These are phyloP conservation scores for Chlamydomonas asymmetrica DNA, from an alignment of 139 green algal genomes.

Conservation along the genomic window DNA sequence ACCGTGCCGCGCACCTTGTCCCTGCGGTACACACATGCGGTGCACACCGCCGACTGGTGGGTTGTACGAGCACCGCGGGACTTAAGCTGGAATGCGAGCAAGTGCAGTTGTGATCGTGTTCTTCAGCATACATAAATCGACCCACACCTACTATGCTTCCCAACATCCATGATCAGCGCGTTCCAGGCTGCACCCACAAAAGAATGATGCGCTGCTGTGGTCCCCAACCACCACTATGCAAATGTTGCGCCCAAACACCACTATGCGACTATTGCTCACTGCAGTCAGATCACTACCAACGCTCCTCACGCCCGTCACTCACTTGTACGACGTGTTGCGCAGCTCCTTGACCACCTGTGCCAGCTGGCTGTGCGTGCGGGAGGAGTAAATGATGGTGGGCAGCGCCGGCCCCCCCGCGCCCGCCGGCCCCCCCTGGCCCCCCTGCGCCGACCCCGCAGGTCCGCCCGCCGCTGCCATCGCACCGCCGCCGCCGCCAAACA, in stretches of 20 bases:
- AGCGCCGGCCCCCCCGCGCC: constrained; percentile 12
- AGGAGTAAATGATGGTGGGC: constrained; percentile 90
- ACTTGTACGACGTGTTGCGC: constrained; percentile 77
- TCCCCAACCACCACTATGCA: no score
- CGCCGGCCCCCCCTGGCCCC: constrained; percentile 4
- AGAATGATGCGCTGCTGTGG: no score
- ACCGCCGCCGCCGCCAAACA: background rate
- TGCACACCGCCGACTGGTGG: no score
- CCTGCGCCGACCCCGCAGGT: background rate
- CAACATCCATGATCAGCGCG: no score
- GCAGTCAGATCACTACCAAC: no score
- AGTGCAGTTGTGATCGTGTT: background rate
- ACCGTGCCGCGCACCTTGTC: constrained; percentile 69
- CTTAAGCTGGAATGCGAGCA: no score
- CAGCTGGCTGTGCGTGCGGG: constrained; percentile 93
- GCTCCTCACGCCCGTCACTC: no score
- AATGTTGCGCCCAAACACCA: no score
- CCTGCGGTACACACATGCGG: constrained; percentile 21
- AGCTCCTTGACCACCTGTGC: constrained; percentile 94
- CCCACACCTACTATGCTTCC: no score
- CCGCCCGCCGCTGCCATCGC: background rate
- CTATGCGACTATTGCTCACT: no score
- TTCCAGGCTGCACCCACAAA: no score
- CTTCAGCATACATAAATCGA: background rate
- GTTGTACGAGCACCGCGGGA: background rate